phyloP scores from a whole-genome alignment of 2,329 filamentous ascomycete species.

The Alternaria longipes region DNA sequence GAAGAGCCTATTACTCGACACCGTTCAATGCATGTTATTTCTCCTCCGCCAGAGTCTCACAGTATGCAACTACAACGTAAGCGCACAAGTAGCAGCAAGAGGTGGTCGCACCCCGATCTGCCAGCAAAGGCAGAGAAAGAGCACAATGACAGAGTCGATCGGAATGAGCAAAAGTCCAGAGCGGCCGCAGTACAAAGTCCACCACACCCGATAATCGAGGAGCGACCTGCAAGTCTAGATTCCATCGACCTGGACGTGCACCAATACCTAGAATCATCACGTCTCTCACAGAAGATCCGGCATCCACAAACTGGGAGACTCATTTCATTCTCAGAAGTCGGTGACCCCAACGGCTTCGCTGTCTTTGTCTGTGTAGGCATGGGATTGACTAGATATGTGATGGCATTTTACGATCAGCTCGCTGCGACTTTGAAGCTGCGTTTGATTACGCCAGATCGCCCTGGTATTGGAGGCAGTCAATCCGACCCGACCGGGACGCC shows the following conservation, averaged over 20 bases:
- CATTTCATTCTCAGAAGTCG: constrained; percentile 97
- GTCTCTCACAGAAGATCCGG: constrained; percentile 85
- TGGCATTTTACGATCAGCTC: constrained; percentile 95
- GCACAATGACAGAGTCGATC: constrained; percentile 46
- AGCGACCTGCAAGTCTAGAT: constrained; percentile 80
- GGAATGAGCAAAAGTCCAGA: constrained; percentile 28
- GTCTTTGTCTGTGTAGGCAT: constrained; percentile 98
- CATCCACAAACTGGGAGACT: constrained; percentile 86
- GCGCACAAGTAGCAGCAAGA: constrained; percentile 48
- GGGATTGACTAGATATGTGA: constrained; percentile 95
- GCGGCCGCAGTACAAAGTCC: constrained; percentile 42
- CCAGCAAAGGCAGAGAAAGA: constrained; percentile 50
- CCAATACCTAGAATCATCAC: constrained; percentile 81
- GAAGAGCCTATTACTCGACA: constrained; percentile 43
- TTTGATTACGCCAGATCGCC: constrained; percentile 91
- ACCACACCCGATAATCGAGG: constrained; percentile 66
- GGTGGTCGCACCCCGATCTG: constrained; percentile 53
- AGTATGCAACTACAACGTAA: constrained; percentile 44
- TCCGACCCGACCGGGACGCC: constrained; percentile 85
- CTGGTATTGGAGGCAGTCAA: constrained; percentile 92
- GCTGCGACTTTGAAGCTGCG: constrained; percentile 87
- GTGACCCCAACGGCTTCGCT: constrained; percentile 87
- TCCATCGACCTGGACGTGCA: constrained; percentile 90
- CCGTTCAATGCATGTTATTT: constrained; percentile 36
- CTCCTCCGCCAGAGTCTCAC: constrained; percentile 32